Base-by-base conservation (phyloP, 2,329 filamentous ascomycete species). In the Sclerotinia spermophila region DNA sequence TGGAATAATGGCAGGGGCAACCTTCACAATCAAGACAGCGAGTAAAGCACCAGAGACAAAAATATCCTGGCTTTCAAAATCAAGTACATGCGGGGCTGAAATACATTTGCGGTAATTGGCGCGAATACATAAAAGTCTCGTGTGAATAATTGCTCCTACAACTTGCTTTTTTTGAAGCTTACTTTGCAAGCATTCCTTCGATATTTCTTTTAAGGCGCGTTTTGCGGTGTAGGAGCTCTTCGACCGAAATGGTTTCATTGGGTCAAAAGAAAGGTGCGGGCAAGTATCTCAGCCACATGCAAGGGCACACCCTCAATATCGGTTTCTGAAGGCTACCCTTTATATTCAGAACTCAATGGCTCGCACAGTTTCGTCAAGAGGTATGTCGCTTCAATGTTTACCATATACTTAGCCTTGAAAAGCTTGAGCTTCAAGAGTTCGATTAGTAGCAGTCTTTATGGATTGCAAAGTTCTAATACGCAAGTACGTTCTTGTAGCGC, bases 401-500 rank as follows among this genome's bases (percentile, higher is more conserved):
- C 24, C 51, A 40, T 27, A 42, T 53, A 53, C 62, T 65, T n/a
- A 21, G 10, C 45, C 30, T 53, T 53, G 21, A 19, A 53, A 42
- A 30, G 62, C 45, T 53, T 53, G 35, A 65, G 19, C 35, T 53
- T 27, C 17, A 53, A 35, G 5, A 53, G 30, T 53, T 24, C 62
- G 38, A 53, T n/a, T 30, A 8, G 17, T 30, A 40, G 38, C 40
- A 56, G 42, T 40, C 15, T n/a, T 27, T 42, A 68, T 69, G 68
- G 48, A 72, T 64, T 74, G 74, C 70, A 74, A 69, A 67, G 55
- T 76, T 44, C 19, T 61, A 60, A 71, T 74, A 42, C 75, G 75
- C 11, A 72, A 71, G 44, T 77, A 76, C 66, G 70, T 75, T 38
- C 69, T 77, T 21, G 67, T 76, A 35, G 40, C 71, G 33, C 59